Base-by-base conservation (phyloP, 306 rosid genomes). In the Geum urbanum region DNA sequence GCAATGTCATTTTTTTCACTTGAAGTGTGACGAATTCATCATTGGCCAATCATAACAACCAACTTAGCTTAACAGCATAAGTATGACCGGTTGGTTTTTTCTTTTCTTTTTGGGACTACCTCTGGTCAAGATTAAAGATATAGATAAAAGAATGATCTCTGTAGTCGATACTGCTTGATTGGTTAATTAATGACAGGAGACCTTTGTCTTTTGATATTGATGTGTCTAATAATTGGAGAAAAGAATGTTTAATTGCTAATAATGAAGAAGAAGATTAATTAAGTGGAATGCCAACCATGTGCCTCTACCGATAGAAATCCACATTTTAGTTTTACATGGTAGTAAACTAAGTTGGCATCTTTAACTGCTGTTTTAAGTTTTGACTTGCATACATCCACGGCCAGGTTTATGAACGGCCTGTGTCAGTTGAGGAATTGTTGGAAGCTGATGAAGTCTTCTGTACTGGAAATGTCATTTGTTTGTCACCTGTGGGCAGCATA, bases 371-470 rank as follows among this genome's bases (percentile, higher is more conserved):
- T 63, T 63, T 63, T 63, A 37, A 63, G 51, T 5, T 41, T 18
- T 19, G 2, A 5, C 14, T 59, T 35, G 16, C 64, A 35, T 59
- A 12, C 18, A 8, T 39, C 16, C 19, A 15, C 7, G 15, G 52
- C 8, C 71, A 63, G 77, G 64, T 73, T 62, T 70, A 63, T 63
- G 77, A 63, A 9, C 47, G 39, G 5, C 63, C 32, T 39, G 64
- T 73, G 55, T 43, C 47, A n/a, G 32, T 63, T 40, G 77, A 73
- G 35, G 64, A 73, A 52, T 6, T 52, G 20, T 55, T 41, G 27
- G 45, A 73, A 73, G 71, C 71, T 27, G 77, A 73, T 52, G 71
- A 73, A 43, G 71, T 63, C 46, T 63, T 63, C 45, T 73, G 44
- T 27, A 73, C 64, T 24, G 47, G 71, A 63, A 52, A 24, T 73